Evolutionary conservation across 257 asterid species (phyloP).

Genomic region (Solanum medicagineum): DNA sequence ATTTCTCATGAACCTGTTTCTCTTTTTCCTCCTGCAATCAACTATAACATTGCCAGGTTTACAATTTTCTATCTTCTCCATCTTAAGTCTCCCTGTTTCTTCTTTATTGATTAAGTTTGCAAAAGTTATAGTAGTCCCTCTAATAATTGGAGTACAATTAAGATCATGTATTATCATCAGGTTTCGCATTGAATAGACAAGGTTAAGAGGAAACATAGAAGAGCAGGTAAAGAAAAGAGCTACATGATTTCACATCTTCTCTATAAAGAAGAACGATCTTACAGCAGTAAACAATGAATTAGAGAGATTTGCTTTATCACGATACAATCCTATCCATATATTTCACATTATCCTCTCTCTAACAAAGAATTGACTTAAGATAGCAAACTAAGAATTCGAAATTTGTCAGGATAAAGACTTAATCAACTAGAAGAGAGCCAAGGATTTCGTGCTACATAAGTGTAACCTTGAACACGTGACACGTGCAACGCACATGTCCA

Average conservation of each 20-base stretch:
- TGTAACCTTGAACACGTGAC: constrained; percentile 27
- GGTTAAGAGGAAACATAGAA: not conserved
- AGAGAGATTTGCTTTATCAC: not conserved
- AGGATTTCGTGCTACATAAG: constrained; percentile 62
- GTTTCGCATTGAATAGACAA: not conserved
- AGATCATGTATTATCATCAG: too few species aligned
- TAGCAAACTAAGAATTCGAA: not conserved
- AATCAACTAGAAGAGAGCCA: constrained; percentile 51
- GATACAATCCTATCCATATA: not conserved
- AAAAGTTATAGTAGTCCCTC: too few species aligned
- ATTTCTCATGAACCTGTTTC: too few species aligned
- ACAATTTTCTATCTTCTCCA: too few species aligned
- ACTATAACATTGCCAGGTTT: too few species aligned
- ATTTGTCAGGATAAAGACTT: not conserved
- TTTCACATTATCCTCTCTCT: not conserved
- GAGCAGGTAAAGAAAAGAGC: not conserved
- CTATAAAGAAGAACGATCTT: not conserved
- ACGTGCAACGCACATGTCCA: too few species aligned
- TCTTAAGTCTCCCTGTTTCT: too few species aligned
- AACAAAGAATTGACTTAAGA: not conserved
- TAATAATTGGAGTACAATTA: too few species aligned
- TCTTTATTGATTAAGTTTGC: too few species aligned
- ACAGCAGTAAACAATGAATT: not conserved
- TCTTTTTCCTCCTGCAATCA: too few species aligned
- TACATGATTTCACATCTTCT: not conserved